Conservation (phyloP, 257 asterid genomes). For the Plectranthus barbatus region DNA sequence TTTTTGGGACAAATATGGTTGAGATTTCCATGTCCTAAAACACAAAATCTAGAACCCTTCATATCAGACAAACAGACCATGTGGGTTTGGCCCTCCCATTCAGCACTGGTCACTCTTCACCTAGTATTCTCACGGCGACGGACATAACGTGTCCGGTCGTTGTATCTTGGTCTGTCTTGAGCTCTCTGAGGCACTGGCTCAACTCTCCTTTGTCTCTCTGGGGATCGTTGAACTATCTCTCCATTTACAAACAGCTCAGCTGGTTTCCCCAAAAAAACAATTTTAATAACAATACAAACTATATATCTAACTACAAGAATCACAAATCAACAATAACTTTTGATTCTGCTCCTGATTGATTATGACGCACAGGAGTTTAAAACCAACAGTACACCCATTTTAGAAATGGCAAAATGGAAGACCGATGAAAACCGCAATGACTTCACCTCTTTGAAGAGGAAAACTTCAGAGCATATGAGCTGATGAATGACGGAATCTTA, state of each 20-base stretch:
- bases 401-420: background rate
- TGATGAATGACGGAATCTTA: background rate
- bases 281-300: background rate
- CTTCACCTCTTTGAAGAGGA: background rate
- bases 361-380: too few relatives aligned
- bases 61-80: background rate
- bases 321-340: background rate
- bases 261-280: conserved; percentile 15
- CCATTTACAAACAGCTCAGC: conserved; percentile 90
- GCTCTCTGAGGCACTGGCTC: conserved; percentile 91
- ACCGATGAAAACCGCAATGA: background rate
- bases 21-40: too few relatives aligned
- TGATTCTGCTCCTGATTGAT: background rate
- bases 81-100: too few relatives aligned
- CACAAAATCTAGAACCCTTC: too few relatives aligned
- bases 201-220: conserved; percentile 93
- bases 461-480: background rate
- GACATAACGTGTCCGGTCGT: conserved; percentile 73
- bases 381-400: too few relatives aligned
- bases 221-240: conserved; percentile 88
- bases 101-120: too few relatives aligned
- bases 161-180: conserved; percentile 89
- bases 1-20: too few relatives aligned
- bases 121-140: conserved; percentile 62
- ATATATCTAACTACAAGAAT: background rate